Base-by-base conservation (phyloP, 2,329 filamentous ascomycete genomes). In the Microcera coccophila region DNA sequence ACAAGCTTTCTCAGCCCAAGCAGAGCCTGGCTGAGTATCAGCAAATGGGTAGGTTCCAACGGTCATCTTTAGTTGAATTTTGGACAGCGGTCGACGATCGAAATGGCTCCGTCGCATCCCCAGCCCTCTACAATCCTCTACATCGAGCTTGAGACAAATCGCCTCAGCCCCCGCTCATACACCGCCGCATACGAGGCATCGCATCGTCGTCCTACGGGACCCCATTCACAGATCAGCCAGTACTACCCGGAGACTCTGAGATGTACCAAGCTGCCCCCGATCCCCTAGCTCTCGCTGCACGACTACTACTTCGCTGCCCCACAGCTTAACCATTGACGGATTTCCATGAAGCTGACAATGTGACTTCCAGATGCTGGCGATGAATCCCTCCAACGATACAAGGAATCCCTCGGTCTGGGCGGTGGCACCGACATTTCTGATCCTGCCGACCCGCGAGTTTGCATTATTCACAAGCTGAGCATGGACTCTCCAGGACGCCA, bases 1-100 rank as follows among this genome's bases (percentile, higher is more conserved):
- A 96, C 84, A 96, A 94, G 82, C 86, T 96, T 64, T 90, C 89
- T 57, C 89, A 96, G 81, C 78, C 78, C 50, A 96, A 96, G 84
- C 95, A 97, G 81, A 94, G 88, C 59, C 78, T 98, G 63, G 87
- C 91, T 53, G 87, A 96, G 70, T 96, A 96, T 72, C 79, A 91
- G 64, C 78, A 95, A 68, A 85, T 98, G 72, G 93, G 90, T 95
- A 75, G 63, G 87, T 60, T 15, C n/a, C n/a, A n/a, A n/a, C n/a
- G n/a, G n/a, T n/a, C n/a, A n/a, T n/a, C n/a, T n/a, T n/a, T 5
- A 14, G 29, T 32, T 17, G 9, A 7, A 32, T 17, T 7, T n/a
- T 32, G 15, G 12, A 15, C 29, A 32, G 7, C 29, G 15, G 11
- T 5, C 29, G 29, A n/a, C 29, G 12, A 32, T 32, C 15, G 29